These are phyloP conservation scores for Dictyostelium brefeldianum DNA, from an alignment of 78 protist species.

Conservation along the genomic window DNA sequence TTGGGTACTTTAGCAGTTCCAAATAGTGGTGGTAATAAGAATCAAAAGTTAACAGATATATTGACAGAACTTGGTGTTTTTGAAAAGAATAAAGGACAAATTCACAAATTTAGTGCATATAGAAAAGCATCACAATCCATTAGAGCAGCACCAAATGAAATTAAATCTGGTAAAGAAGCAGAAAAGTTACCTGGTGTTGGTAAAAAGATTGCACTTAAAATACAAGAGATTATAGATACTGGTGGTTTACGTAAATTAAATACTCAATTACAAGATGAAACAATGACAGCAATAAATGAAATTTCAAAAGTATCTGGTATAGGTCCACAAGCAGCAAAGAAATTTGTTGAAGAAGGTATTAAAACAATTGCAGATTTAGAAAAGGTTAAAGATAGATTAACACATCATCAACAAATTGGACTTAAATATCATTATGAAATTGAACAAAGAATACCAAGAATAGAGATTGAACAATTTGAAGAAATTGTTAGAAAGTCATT, in stretches of 20 bases:
- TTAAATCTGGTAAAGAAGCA: slow-evolving; percentile 45
- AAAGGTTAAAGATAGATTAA: slow-evolving; percentile 44
- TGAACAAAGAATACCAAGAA: slow-evolving; percentile 79
- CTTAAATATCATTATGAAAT: slow-evolving; percentile 66
- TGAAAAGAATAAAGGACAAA: slow-evolving; percentile 67
- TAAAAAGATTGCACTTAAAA: slow-evolving; percentile 62
- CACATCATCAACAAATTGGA: slow-evolving; percentile 79
- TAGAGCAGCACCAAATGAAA: slow-evolving; percentile 36
- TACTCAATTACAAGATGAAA: not conserved
- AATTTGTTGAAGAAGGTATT: slow-evolving; percentile 43
- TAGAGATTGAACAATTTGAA: slow-evolving; percentile 72
- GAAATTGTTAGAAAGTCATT: not conserved
- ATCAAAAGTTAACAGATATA: slow-evolving; percentile 28
- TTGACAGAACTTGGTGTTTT: slow-evolving; percentile 33
- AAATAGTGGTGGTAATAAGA: not conserved
- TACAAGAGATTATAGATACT: slow-evolving; percentile 73
- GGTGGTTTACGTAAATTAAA: slow-evolving; percentile 44
- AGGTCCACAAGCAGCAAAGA: slow-evolving; percentile 64
- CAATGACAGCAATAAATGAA: slow-evolving; percentile 25
- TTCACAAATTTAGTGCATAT: slow-evolving; percentile 57
- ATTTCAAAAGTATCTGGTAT: slow-evolving; percentile 70
- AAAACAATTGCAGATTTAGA: slow-evolving; percentile 25
- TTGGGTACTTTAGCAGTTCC: slow-evolving; percentile 1
- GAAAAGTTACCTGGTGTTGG: slow-evolving; percentile 78
- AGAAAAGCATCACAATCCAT: slow-evolving; percentile 51